Percentiles rank a stretch among this genome's conserved stretches.
Conservation (phyloP, 148 eudicot genomes). For the Rhododendron griersonianum region DNA sequence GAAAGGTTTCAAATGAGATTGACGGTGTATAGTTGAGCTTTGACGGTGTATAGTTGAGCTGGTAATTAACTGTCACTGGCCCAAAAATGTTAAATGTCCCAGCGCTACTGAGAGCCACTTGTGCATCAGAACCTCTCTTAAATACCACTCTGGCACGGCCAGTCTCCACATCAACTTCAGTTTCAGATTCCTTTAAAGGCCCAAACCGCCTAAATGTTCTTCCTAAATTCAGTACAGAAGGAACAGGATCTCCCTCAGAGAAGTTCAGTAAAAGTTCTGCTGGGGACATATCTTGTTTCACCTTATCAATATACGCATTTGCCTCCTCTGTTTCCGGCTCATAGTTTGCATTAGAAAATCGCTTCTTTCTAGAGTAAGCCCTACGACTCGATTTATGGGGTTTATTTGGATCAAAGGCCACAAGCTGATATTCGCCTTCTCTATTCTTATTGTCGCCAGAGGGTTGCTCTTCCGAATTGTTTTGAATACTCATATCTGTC, state of each 20-base stretch:
- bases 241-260: constrained; percentile 49
- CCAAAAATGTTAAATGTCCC: constrained; percentile 74
- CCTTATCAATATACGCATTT: constrained; percentile 25
- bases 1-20: constrained; percentile 33
- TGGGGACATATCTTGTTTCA: constrained; percentile 42
- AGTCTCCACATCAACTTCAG: constrained; percentile 57
- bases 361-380: constrained; percentile 57
- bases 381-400: constrained; percentile 40
- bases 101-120: constrained; percentile 83
- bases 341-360: constrained; percentile 36
- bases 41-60: constrained; percentile 54
- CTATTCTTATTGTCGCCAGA: constrained; percentile 38
- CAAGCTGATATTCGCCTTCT: constrained; percentile 30
- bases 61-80: constrained; percentile 56
- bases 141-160: constrained; percentile 80
- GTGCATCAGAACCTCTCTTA: constrained; percentile 83
- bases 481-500: constrained; percentile 85
- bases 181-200: constrained; percentile 73
- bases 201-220: constrained; percentile 88
- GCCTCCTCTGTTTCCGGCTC: constrained; percentile 28
- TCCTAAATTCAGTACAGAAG: constrained; percentile 62
- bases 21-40: constrained; percentile 59
- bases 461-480: constrained; percentile 60
- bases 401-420: constrained; percentile 39
- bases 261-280: constrained; percentile 77